Conservation (phyloP, 371 early-diverging fungal species). For the Basidiobolus meristosporus region DNA sequence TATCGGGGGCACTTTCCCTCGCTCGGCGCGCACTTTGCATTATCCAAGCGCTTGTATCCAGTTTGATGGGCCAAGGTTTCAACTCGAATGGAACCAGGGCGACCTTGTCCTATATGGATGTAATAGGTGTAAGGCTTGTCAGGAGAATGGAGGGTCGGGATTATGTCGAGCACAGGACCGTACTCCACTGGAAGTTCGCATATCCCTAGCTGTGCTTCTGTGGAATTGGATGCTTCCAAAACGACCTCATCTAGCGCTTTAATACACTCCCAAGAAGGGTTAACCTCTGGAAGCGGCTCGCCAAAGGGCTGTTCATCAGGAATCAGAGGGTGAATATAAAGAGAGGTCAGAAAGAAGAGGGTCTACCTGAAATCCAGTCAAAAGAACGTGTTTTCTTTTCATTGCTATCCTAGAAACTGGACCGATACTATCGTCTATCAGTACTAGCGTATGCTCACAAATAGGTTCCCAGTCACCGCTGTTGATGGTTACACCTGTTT, state of each 20-base stretch:
- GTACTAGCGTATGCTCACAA: too few relatives aligned
- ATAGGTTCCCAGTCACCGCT: too few relatives aligned
- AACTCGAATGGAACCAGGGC: not conserved
- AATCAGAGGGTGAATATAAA: not conserved
- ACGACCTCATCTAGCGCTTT: not conserved
- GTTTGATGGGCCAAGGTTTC: not conserved
- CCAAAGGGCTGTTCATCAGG: not conserved
- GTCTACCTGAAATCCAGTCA: too few relatives aligned
- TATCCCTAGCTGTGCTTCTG: not conserved
- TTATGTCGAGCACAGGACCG: not conserved
- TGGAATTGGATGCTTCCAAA: not conserved
- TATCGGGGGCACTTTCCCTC: not conserved
- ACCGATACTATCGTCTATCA: too few relatives aligned
- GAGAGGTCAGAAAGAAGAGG: too few relatives aligned
- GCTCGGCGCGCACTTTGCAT: not conserved
- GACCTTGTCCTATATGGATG: not conserved
- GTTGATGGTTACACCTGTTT: too few relatives aligned
- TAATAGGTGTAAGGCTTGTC: not conserved
- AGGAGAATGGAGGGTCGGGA: not conserved
- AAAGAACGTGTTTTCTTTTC: too few relatives aligned
- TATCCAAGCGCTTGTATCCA: not conserved
- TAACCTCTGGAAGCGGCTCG: not conserved
- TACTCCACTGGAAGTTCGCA: not conserved
- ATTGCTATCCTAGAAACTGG: too few relatives aligned
- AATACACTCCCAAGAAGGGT: not conserved